phyloP scores from a whole-genome alignment of 1,284 basidiomycete species.

The Ustilago sp. region DNA sequence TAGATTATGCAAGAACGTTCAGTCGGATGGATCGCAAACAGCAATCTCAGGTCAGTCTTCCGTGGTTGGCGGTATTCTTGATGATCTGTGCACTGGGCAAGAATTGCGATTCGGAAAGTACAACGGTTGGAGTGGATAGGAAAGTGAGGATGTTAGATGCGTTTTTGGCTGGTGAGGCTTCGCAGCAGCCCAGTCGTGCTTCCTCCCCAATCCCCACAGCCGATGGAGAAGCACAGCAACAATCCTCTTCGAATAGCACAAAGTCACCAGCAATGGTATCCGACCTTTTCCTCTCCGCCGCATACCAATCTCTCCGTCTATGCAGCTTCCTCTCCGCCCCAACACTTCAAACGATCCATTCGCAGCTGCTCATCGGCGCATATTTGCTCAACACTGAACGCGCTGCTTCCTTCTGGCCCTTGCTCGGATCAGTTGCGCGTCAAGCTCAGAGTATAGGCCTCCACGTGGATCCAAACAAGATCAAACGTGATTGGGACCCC shows the following conservation, averaged over 20 bases:
- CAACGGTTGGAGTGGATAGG: constrained; percentile 30
- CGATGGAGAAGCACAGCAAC: neutral
- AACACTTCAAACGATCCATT: constrained; percentile 49
- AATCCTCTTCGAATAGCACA: neutral
- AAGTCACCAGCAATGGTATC: constrained; percentile 42
- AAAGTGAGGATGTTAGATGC: constrained; percentile 42
- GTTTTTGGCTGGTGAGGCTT: constrained; percentile 31
- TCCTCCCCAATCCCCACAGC: constrained; percentile 11
- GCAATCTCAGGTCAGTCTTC: constrained; percentile 29
- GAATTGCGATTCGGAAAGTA: constrained; percentile 46
- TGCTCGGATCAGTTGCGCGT: constrained; percentile 44
- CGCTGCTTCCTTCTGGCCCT: constrained; percentile 45
- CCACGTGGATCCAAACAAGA: constrained; percentile 45
- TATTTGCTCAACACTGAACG: constrained; percentile 52
- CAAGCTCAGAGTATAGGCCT: constrained; percentile 51
- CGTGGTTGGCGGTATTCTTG: constrained; percentile 42
- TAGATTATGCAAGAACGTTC: constrained; percentile 37
- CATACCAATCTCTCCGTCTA: constrained; percentile 46
- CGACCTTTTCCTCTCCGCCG: constrained; percentile 46
- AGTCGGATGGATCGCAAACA: constrained; percentile 36
- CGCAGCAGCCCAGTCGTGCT: constrained; percentile 31
- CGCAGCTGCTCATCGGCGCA: constrained; percentile 48
- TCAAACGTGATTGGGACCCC: constrained; percentile 36
- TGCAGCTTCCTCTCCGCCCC: constrained; percentile 49
- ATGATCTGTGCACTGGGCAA: constrained; percentile 51